Evolutionary conservation across 176 grass and related monocot genomes (phyloP), one percentile per base, ranked within the genome.

Genomic region (Coix lacrymajobi): DNA sequence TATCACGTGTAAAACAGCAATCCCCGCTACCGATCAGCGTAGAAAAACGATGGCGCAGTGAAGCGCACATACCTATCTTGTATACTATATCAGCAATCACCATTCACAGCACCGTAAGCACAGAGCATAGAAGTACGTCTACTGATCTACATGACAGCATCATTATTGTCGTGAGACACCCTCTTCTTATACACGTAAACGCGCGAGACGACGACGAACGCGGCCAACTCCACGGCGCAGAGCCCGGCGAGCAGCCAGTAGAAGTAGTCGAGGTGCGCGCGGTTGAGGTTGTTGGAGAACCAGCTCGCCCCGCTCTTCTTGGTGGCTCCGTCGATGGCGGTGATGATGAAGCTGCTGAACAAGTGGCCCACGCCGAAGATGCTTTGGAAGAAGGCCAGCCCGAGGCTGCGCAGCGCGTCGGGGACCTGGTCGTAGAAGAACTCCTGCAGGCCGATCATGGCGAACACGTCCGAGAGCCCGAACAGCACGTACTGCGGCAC

Each of bases 391-490:
- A 94, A 76, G 13, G 84, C 92, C 4, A 94, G 84, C 12, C 92
- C 92, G 5, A 94, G 77, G 77, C 89, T 94, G 34, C 92, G 77
- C 22, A 91, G 84, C 33, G 71, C 61, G 43, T 91, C 84, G 9
- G 89, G 89, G 6, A 91, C 90, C 78, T 98, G 96, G 73, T 91
- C 92, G 81, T 98, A 95, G 92, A 98, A 98, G 82, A 98, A 98
- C 63, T 98, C 96, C 71, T 93, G 96, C 56, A 98, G 63, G 0
- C 96, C 92, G 12, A 95, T 69, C 74, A 98, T 85, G 62, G 96
- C 75, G 85, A 98, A 91, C 34, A 95, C 92, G 68, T 95, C 92
- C 11, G 96, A 74, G 24, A 91, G 79, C 10, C 96, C 96, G 78
- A 85, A 77, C 3, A 93, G 85, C 51, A 90, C 46, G 71, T 95